These are phyloP conservation scores for Pisolithus orientalis DNA, from an alignment of 768 basidiomycete genomes.

Conservation along the genomic window DNA sequence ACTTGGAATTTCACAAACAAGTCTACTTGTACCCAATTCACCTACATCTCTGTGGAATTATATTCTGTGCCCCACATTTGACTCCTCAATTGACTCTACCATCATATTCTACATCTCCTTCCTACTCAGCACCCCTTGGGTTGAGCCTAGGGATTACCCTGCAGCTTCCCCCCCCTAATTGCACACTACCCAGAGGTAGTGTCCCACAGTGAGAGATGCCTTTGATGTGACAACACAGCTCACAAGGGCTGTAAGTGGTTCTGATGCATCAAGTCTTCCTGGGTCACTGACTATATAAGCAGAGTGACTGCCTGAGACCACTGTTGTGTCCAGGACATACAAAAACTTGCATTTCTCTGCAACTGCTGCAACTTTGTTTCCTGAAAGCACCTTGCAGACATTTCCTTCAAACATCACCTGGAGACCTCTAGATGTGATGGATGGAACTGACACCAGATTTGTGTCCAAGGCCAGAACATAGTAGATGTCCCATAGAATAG, in stretches of 20 bases:
- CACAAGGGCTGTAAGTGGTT: too few species aligned
- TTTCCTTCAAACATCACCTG: not conserved
- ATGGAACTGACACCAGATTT: slow-evolving; percentile 14
- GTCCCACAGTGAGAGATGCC: not conserved
- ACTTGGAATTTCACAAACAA: too few species aligned
- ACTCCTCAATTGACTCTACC: too few species aligned
- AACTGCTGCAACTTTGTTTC: not conserved
- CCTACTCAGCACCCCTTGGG: too few species aligned
- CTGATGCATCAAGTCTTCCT: too few species aligned
- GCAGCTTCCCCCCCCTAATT: too few species aligned
- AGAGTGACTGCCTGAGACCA: not conserved
- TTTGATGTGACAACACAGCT: not conserved
- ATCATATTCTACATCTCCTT: too few species aligned
- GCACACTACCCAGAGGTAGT: too few species aligned
- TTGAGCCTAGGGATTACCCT: too few species aligned
- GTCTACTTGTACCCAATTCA: too few species aligned
- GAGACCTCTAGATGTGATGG: not conserved
- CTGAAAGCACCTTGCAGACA: not conserved
- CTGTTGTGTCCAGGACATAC: not conserved
- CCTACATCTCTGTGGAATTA: too few species aligned
- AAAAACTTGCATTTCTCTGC: not conserved
- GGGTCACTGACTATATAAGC: not conserved
- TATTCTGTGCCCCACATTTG: too few species aligned
- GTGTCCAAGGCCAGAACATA: slow-evolving; percentile 14
- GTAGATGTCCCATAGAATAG: not conserved